Percentiles rank a stretch among this genome's conserved stretches.
These are phyloP conservation scores for Xylariales sp. DNA, from an alignment of 2,329 filamentous ascomycete species.

Conservation along the genomic window DNA sequence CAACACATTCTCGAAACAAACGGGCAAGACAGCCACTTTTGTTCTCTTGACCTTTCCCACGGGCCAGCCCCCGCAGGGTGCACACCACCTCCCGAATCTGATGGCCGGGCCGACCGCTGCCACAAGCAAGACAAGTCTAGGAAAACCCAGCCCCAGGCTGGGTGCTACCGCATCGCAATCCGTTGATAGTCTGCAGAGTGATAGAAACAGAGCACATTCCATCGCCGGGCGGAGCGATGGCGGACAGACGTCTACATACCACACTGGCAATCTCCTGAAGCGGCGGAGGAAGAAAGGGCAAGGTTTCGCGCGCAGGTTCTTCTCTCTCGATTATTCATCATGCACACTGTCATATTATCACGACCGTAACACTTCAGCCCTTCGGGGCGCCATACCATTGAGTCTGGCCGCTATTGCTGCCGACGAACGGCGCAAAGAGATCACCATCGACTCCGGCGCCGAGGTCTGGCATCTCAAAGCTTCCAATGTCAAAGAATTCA, in stretches of 20 bases:
- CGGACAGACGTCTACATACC: slow-evolving; percentile 47
- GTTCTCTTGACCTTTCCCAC: slow-evolving; percentile 93
- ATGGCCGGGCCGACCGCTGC: slow-evolving; percentile 34
- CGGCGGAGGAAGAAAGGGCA: slow-evolving; percentile 89
- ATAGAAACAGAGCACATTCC: slow-evolving; percentile 39
- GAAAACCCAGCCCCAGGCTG: slow-evolving; percentile 40
- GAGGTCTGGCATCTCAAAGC: slow-evolving; percentile 95
- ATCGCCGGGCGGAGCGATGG: slow-evolving; percentile 49
- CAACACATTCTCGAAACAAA: slow-evolving; percentile 96
- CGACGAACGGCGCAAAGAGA: slow-evolving; percentile 83
- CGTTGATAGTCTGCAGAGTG: slow-evolving; percentile 56
- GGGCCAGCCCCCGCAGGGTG: slow-evolving; percentile 69
- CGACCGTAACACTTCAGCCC: slow-evolving; percentile 85
- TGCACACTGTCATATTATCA: slow-evolving; percentile 96
- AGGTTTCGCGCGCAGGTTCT: slow-evolving; percentile 88
- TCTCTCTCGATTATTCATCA: slow-evolving; percentile 91
- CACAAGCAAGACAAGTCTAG: slow-evolving; percentile 48
- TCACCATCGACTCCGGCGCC: slow-evolving; percentile 93
- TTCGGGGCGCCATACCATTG: slow-evolving; percentile 88
- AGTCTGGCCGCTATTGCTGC: slow-evolving; percentile 87
- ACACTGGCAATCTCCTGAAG: slow-evolving; percentile 84
- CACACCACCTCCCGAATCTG: slow-evolving; percentile 62
- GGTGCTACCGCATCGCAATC: slow-evolving; percentile 47
- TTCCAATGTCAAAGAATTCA: slow-evolving; percentile 77
- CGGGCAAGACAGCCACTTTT: slow-evolving; percentile 91